Evolutionary conservation across 768 basidiomycete species (phyloP).

Genomic region (Suillus alpinus): DNA sequence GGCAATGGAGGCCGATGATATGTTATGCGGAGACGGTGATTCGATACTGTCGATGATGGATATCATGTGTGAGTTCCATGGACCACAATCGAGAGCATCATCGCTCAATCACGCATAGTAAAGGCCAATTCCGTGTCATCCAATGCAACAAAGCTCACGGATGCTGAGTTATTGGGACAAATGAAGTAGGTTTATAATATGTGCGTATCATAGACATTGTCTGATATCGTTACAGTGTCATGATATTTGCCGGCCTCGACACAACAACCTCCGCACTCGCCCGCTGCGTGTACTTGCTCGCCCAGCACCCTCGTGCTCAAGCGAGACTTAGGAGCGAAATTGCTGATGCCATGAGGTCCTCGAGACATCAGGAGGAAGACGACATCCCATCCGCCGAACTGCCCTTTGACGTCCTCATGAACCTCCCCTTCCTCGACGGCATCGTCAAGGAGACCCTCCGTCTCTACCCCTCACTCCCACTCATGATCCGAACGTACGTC

Average conservation of each 20-base stretch:
- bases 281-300: conserved; percentile 33
- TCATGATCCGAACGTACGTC: conserved; percentile 20
- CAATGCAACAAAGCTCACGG: conserved; percentile 35
- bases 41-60: conserved; percentile 31
- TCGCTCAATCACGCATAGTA: conserved; percentile 20
- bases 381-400: conserved; percentile 18
- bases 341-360: conserved; percentile 12
- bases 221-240: conserved; percentile 28
- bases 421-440: conserved; percentile 37
- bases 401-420: conserved; percentile 35
- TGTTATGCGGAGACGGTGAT: conserved; percentile 17
- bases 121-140: conserved; percentile 35
- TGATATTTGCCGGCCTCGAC: conserved; percentile 44
- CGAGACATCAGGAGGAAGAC: not conserved
- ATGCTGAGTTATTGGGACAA: conserved; percentile 45
- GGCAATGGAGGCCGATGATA: conserved; percentile 21
- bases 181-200: conserved; percentile 39
- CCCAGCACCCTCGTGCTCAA: conserved; percentile 36
- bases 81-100: not conserved
- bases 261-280: conserved; percentile 41
- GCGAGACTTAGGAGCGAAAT: conserved; percentile 38
- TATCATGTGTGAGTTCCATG: conserved; percentile 39
- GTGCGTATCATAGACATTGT: not conserved
- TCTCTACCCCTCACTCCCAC: conserved; percentile 26
- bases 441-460: conserved; percentile 40